Conservation (phyloP, 148 eudicot species). For the Arctostaphylos glauca region DNA sequence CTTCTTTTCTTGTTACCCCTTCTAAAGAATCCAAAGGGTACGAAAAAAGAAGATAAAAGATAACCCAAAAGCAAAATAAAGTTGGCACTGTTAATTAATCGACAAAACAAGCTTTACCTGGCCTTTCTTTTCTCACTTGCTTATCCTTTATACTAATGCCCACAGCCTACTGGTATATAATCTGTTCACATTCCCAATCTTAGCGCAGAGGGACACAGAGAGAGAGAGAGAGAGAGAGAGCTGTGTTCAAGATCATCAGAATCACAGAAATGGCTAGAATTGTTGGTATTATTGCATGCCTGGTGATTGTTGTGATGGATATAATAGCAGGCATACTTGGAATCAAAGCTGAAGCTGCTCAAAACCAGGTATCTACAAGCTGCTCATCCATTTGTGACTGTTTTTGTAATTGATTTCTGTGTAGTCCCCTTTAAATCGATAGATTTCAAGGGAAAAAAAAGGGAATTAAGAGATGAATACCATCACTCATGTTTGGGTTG, state of each 20-base stretch:
- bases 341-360: conserved; percentile 76
- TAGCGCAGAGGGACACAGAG: background rate
- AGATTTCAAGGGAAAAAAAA: too few relatives aligned
- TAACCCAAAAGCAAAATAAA: conserved; percentile 22
- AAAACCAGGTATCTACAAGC: conserved; percentile 49
- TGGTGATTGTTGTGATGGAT: conserved; percentile 56
- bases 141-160: background rate
- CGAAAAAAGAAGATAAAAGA: conserved; percentile 6
- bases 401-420: background rate
- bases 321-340: conserved; percentile 73
- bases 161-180: background rate
- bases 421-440: too few relatives aligned
- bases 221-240: conserved; percentile 14
- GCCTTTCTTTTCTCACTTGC: conserved; percentile 8
- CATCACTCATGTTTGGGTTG: too few relatives aligned
- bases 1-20: conserved; percentile 28
- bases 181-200: background rate
- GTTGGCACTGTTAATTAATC: conserved; percentile 9
- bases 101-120: conserved; percentile 28
- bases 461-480: too few relatives aligned
- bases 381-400: too few relatives aligned
- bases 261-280: conserved; percentile 34
- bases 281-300: conserved; percentile 51
- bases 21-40: conserved; percentile 18
- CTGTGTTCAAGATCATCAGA: background rate